These are phyloP conservation scores for Exophiala bonariae DNA, from an alignment of 2,329 filamentous ascomycete genomes.

Conservation along the genomic window DNA sequence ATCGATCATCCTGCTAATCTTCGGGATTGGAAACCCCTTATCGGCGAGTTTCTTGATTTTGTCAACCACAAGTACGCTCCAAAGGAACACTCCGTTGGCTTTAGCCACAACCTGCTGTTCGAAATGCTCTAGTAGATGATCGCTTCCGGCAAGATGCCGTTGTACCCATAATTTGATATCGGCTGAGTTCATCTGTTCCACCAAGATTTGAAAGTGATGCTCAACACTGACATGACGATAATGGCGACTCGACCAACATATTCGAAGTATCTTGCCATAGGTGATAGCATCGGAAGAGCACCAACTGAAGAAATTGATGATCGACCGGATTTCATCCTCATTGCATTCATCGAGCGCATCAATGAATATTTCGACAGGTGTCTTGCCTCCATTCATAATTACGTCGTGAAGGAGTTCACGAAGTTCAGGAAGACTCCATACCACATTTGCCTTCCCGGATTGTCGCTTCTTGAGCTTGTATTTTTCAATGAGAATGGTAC, in stretches of 20 bases:
- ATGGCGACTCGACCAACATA: too few species aligned
- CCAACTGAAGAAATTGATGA: slow-evolving; percentile 22
- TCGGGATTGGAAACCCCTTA: too few species aligned
- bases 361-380: slow-evolving; percentile 25
- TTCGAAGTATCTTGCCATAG: too few species aligned
- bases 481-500: slow-evolving; percentile 25
- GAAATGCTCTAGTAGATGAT: too few species aligned
- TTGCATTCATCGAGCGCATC: slow-evolving; percentile 25
- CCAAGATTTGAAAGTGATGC: too few species aligned
- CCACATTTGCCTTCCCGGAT: too few species aligned
- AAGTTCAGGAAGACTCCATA: slow-evolving; percentile 29
- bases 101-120: too few species aligned
- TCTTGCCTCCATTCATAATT: slow-evolving; percentile 17
- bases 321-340: slow-evolving; percentile 10
- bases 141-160: slow-evolving; percentile 24
- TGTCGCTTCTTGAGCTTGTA: slow-evolving; percentile 1
- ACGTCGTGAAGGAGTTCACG: slow-evolving; percentile 6
- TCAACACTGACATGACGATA: too few species aligned
- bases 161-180: slow-evolving; percentile 38
- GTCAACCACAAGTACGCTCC: slow-evolving; percentile 45
- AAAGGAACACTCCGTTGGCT: slow-evolving; percentile 40
- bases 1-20: too few species aligned
- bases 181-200: slow-evolving; percentile 29
- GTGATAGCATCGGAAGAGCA: too few species aligned
- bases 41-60: slow-evolving; percentile 46